Conservation (phyloP, 768 basidiomycete species). For the Coprinopsis cinerea region DNA sequence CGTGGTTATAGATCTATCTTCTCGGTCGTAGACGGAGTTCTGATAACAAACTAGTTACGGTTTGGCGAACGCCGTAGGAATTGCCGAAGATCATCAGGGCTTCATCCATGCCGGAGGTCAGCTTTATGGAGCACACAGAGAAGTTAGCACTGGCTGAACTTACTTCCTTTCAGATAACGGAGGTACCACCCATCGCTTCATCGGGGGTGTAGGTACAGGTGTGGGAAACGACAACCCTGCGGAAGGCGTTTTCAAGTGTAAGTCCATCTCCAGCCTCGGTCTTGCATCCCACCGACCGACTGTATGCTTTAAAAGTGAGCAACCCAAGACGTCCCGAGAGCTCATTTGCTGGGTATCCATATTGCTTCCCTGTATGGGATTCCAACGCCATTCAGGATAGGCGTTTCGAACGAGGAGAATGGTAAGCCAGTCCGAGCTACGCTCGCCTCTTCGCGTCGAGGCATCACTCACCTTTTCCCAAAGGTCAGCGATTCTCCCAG, state of each 20-base stretch:
- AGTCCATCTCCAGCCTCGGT: not conserved
- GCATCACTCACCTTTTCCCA: not conserved
- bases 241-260: conserved; percentile 10
- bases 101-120: conserved; percentile 3
- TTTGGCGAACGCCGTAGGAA: conserved; percentile 11
- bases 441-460: not conserved
- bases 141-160: too few relatives aligned
- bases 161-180: conserved; percentile 9
- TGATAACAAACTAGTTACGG: conserved; percentile 3
- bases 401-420: conserved; percentile 10
- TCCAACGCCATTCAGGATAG: conserved; percentile 3
- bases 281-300: not conserved
- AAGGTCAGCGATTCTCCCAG: not conserved
- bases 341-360: conserved; percentile 12
- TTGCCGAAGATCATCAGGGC: conserved; percentile 11
- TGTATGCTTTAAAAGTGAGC: conserved; percentile 5
- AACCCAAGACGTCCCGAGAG: conserved; percentile 1
- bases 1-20: not conserved
- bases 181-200: conserved; percentile 5
- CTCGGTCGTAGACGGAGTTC: not conserved
- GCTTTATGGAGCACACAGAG: not conserved
- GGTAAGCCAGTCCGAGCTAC: conserved; percentile 8
- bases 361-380: conserved; percentile 13
- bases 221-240: conserved; percentile 14
- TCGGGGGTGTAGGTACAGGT: conserved; percentile 1